A percentile compares a stretch with the other conserved stretches of the same genome.
Conservation (phyloP, 73 alveolate species). For the Paramecium octaurelia region DNA sequence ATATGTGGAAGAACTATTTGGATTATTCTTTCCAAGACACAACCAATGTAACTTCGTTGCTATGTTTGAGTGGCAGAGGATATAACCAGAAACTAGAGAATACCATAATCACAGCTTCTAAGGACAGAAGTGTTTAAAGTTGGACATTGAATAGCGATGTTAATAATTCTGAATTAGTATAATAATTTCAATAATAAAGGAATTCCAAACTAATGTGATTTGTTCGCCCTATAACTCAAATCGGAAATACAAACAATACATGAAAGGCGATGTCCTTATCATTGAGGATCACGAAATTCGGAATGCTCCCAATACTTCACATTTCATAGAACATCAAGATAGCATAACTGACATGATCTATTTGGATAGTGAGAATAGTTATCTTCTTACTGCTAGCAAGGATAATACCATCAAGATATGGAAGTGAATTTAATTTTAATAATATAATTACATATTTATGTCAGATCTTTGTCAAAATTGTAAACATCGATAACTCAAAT, state of each 20-base stretch:
- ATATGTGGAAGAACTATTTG: background rate
- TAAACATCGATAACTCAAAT: background rate
- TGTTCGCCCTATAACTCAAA: background rate
- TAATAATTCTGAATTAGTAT: background rate
- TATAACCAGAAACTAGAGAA: background rate
- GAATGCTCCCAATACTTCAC: background rate
- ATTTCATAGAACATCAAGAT: constrained; percentile 4
- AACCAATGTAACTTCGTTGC: background rate
- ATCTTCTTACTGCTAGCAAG: background rate
- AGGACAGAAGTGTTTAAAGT: background rate
- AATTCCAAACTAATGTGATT: background rate
- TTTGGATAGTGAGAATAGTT: background rate
- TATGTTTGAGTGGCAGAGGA: background rate
- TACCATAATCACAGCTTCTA: background rate
- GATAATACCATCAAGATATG: constrained; percentile 42
- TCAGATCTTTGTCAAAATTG: background rate
- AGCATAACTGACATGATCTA: constrained; percentile 34
- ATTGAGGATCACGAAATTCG: background rate
- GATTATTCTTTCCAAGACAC: background rate
- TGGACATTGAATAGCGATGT: constrained; percentile 11
- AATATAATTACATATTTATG: background rate
- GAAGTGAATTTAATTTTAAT: constrained; percentile 4
- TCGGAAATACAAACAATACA: background rate
- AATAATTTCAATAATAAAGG: background rate
- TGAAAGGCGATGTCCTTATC: background rate